Evolutionary conservation across 225 moss, liverwort and hornwort species (phyloP).

Genomic region (Antitrichia curtipendula): DNA sequence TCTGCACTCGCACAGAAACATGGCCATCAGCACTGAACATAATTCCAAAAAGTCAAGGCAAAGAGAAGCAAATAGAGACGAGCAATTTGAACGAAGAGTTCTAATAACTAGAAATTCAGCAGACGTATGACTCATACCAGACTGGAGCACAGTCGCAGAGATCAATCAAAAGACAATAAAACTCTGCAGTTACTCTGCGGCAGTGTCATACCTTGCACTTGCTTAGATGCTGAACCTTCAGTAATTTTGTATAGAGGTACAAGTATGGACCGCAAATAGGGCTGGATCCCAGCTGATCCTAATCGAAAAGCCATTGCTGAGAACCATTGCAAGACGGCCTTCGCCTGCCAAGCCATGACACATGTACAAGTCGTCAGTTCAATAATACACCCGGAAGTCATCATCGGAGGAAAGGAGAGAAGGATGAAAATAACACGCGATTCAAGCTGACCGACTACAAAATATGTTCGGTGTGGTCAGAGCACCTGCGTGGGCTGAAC

Average conservation of each 20-base stretch:
- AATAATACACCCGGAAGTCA: not conserved
- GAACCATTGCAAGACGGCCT: slow-evolving; percentile 86
- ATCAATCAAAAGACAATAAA: not conserved
- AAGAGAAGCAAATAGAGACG: not conserved
- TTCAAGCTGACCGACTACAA: not conserved
- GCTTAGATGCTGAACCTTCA: slow-evolving; percentile 75
- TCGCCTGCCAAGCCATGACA: slow-evolving; percentile 42
- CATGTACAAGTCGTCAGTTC: not conserved
- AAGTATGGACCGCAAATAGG: slow-evolving; percentile 56
- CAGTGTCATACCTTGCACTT: slow-evolving; percentile 51
- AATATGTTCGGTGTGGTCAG: not conserved
- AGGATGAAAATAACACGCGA: not conserved
- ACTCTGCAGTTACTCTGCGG: not conserved
- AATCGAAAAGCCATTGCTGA: slow-evolving; percentile 64
- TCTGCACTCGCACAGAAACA: slow-evolving; percentile 22
- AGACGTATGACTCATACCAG: not conserved
- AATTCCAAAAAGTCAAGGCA: not conserved
- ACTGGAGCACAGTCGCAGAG: not conserved
- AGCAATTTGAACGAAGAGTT: not conserved
- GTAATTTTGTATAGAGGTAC: slow-evolving; percentile 76
- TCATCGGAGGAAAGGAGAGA: not conserved
- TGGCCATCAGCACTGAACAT: not conserved
- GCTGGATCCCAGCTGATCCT: slow-evolving; percentile 35
- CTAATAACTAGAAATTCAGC: not conserved
- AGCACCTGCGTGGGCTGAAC: slow-evolving; percentile 69